A percentile compares a stretch with the other conserved stretches of the same genome.
Evolutionary conservation across 1,284 basidiomycete genomes (phyloP).

Genomic region (Cryptococcus depauperatus): DNA sequence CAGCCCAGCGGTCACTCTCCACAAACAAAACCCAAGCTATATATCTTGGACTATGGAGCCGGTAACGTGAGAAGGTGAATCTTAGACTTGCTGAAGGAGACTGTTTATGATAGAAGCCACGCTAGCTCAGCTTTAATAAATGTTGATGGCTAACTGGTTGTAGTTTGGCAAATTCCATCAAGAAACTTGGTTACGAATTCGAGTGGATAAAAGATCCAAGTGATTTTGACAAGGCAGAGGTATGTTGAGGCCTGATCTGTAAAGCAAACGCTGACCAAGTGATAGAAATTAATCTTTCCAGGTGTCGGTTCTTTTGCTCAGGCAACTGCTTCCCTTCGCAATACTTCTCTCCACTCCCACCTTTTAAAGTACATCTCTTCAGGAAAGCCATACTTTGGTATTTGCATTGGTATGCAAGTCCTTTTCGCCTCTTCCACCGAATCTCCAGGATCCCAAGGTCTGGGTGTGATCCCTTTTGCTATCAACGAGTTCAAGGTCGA

Average conservation of each 20-base stretch:
- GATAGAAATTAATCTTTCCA: constrained; percentile 88
- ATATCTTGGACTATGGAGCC: constrained; percentile 90
- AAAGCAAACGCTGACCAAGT: not conserved
- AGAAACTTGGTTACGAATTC: constrained; percentile 77
- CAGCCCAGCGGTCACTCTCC: constrained; percentile 26
- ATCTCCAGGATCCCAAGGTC: constrained; percentile 44
- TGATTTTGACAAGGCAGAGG: constrained; percentile 83
- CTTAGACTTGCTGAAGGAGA: not conserved
- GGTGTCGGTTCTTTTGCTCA: constrained; percentile 94
- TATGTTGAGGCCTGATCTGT: constrained; percentile 36
- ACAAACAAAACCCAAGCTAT: constrained; percentile 50
- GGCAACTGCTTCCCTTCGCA: constrained; percentile 68
- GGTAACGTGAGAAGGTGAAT: constrained; percentile 75
- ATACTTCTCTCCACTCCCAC: constrained; percentile 64
- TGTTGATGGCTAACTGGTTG: too few relatives aligned
- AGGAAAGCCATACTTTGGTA: constrained; percentile 91
- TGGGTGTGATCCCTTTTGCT: constrained; percentile 45
- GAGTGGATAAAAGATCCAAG: constrained; percentile 78
- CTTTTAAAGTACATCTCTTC: constrained; percentile 75
- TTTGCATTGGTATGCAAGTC: constrained; percentile 97
- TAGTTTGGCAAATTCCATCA: constrained; percentile 80
- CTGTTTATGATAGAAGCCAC: not conserved
- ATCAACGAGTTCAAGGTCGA: constrained; percentile 42
- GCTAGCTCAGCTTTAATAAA: too few relatives aligned
- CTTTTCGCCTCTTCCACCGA: constrained; percentile 83